Percentiles rank a stretch among this genome's conserved stretches.
Evolutionary conservation across 106 monocot species (phyloP).

Genomic region (Dendrobium officinale): DNA sequence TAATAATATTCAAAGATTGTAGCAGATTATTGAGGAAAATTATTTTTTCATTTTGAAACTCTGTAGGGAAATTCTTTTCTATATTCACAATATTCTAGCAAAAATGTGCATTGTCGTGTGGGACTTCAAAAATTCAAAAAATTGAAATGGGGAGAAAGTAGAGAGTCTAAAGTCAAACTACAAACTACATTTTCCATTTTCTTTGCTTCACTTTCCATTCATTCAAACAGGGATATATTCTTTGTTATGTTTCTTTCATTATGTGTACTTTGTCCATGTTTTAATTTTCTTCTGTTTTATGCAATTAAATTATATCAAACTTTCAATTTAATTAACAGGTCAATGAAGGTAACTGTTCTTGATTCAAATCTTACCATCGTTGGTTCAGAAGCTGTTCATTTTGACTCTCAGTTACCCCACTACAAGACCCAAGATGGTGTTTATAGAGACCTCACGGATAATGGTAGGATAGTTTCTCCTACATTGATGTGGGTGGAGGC

Average conservation of each 20-base stretch:
- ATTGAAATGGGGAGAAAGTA: neutral
- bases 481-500: conserved; percentile 99
- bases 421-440: conserved; percentile 94
- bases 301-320: neutral
- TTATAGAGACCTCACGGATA: conserved; percentile 57
- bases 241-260: neutral
- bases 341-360: conserved; percentile 82
- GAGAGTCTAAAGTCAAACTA: neutral
- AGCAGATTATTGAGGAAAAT: too few relatives aligned
- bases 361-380: conserved; percentile 56
- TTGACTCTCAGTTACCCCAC: conserved; percentile 83
- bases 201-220: neutral
- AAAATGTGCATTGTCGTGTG: neutral
- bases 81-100: neutral
- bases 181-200: neutral
- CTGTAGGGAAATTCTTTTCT: neutral
- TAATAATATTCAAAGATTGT: too few relatives aligned
- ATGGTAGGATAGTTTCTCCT: conserved; percentile 83
- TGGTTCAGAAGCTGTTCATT: conserved; percentile 64
- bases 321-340: conserved; percentile 32
- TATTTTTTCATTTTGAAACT: too few relatives aligned
- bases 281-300: neutral
- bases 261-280: neutral
- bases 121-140: neutral
- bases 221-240: neutral